Evolutionary conservation across 768 basidiomycete species (phyloP).

Genomic region (Pisolithus microcarpus): DNA sequence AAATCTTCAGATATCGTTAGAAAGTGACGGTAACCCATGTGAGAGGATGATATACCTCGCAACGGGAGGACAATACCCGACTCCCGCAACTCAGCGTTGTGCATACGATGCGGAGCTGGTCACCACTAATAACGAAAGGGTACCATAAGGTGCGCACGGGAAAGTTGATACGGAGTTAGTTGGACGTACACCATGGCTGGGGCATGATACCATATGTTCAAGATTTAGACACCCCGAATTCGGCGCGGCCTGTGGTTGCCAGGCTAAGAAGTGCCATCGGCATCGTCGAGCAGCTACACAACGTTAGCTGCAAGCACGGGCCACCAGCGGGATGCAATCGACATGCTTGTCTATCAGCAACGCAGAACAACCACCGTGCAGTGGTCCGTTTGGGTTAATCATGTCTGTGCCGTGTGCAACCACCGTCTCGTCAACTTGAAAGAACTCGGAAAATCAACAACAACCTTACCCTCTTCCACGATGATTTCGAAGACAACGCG

Average conservation of each 20-base stretch:
- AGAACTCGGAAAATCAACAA: background rate
- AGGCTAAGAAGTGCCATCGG: slow-evolving; percentile 32
- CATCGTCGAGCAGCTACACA: slow-evolving; percentile 22
- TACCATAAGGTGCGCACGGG: background rate
- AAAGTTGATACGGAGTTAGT: background rate
- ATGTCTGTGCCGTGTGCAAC: slow-evolving; percentile 34
- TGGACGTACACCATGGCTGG: slow-evolving; percentile 39
- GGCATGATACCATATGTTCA: slow-evolving; percentile 50
- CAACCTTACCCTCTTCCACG: slow-evolving; percentile 36
- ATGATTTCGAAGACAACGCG: slow-evolving; percentile 38
- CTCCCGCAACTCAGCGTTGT: slow-evolving; percentile 45
- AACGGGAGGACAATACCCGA: slow-evolving; percentile 40
- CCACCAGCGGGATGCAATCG: background rate
- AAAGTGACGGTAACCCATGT: background rate
- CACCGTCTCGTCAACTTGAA: background rate
- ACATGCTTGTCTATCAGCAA: slow-evolving; percentile 47
- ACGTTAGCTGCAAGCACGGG: background rate
- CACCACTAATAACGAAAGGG: slow-evolving; percentile 31
- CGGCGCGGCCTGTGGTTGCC: slow-evolving; percentile 20
- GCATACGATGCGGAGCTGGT: slow-evolving; percentile 44
- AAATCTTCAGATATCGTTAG: slow-evolving; percentile 34
- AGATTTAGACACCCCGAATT: slow-evolving; percentile 42
- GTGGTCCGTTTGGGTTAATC: slow-evolving; percentile 39
- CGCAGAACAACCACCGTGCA: slow-evolving; percentile 53
- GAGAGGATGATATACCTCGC: slow-evolving; percentile 33